A percentile compares a stretch with the other conserved stretches of the same genome.
These are phyloP conservation scores for Symbiodinium pilosum DNA, from an alignment of 73 alveolate species.

Conservation along the genomic window DNA sequence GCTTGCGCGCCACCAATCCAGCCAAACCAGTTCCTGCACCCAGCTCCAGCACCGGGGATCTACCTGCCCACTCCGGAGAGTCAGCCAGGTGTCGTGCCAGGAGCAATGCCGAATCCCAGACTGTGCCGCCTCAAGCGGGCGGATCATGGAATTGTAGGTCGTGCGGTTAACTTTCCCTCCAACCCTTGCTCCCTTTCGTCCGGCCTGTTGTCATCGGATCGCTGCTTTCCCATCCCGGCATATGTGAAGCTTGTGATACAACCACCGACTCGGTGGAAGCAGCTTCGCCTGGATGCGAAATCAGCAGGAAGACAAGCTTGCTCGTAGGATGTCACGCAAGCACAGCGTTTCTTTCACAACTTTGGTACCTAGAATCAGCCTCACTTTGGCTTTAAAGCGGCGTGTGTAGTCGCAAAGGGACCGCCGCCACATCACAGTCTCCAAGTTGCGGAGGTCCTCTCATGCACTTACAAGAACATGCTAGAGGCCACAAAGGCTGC, in stretches of 20 bases:
- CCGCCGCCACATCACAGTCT: slow-evolving; percentile 37
- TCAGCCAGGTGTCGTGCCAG: neutral
- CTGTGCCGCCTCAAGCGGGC: slow-evolving; percentile 34
- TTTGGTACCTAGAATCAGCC: neutral
- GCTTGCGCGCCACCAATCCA: slow-evolving; percentile 21
- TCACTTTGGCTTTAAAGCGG: slow-evolving; percentile 31
- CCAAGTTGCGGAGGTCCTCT: neutral
- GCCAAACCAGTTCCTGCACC: slow-evolving; percentile 61
- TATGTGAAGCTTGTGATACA: slow-evolving; percentile 38
- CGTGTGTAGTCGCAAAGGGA: slow-evolving; percentile 34
- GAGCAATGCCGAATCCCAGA: slow-evolving; percentile 75
- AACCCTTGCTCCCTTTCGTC: too few species aligned
- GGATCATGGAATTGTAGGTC: too few species aligned
- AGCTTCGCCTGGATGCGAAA: too few species aligned
- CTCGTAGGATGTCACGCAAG: too few species aligned
- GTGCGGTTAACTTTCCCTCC: too few species aligned
- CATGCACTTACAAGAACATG: neutral
- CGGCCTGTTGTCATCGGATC: slow-evolving; percentile 71
- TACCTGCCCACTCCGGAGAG: neutral
- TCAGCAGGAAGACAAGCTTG: too few species aligned
- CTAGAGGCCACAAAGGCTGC: neutral
- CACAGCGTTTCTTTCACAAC: too few species aligned
- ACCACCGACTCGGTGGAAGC: neutral
- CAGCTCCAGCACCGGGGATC: slow-evolving; percentile 14
- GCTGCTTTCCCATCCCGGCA: slow-evolving; percentile 31